Evolutionary conservation across 192 early-diverging fungal genomes (phyloP), one percentile per base, ranked within the genome.

Genomic region (Chytriomyces sp.): DNA sequence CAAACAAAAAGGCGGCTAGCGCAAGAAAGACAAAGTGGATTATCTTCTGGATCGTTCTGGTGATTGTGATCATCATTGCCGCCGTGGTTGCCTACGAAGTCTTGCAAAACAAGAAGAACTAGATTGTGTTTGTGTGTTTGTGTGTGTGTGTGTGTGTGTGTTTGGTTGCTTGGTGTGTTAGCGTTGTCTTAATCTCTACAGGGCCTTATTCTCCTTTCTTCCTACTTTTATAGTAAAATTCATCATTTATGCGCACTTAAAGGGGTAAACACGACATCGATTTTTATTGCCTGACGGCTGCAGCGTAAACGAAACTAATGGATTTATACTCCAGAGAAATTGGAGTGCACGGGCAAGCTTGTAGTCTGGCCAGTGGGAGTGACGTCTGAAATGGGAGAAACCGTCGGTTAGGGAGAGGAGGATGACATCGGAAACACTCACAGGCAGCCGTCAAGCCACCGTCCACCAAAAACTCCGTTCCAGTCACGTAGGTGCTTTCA

Each of bases 401-500:
- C 2, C 22, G 19, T 19, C n/a, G 61, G 26, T 8, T 17, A 17
- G 17, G 36, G 38, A n/a, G 17, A 2, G 39, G n/a, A 19, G 14
- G 60, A n/a, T 14, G 7, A n/a, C 12, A 36, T 14, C 0, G 22
- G n/a, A 25, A 17, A 30, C 6, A 71, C 69, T 59, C 89, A 85
- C 91, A 94, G 10, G 91, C 90, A n/a, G 87, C 81, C 38, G 87
- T 81, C 49, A 94, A 71, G 28, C 93, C 93, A 64, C 93, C 93
- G 77, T 94, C 93, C 22, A 93, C 90, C 36, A 82, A 61, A 72
- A 94, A 92, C 59, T 94, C 93, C 14, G 90, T 91, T 7, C 93
- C 93, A 19, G 92, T 94, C 52, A 92, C 84, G 75, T 85, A 94
- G 1, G 88, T 81, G 3, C 84, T 82, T 53, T 94, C 93, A 71